Evolutionary conservation across 2,329 filamentous ascomycete species (phyloP).

Genomic region (Zalaria sp.): DNA sequence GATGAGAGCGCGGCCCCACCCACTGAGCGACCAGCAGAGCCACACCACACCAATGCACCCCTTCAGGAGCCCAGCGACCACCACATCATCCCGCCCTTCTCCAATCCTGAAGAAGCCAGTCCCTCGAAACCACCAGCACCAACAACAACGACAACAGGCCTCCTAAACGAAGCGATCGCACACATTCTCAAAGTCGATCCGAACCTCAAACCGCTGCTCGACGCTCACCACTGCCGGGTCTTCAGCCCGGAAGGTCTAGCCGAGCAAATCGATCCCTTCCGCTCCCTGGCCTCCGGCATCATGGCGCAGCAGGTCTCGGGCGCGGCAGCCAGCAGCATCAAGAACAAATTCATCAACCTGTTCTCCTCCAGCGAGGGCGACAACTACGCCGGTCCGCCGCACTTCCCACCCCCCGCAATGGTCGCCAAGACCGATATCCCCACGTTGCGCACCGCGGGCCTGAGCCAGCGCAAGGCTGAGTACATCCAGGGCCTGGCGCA

Average conservation of each 20-base stretch:
- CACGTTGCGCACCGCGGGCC: slow-evolving; percentile 65
- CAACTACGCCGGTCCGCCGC: slow-evolving; percentile 12
- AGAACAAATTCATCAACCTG: slow-evolving; percentile 64
- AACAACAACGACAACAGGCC: slow-evolving; percentile 43
- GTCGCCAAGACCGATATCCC: slow-evolving; percentile 52
- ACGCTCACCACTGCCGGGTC: slow-evolving; percentile 59
- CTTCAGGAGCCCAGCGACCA: slow-evolving; percentile 60
- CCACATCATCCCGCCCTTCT: slow-evolving; percentile 38
- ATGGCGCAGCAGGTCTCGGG: slow-evolving; percentile 95
- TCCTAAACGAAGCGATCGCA: slow-evolving; percentile 61
- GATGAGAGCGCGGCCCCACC: slow-evolving; percentile 17
- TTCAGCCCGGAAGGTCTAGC: slow-evolving; percentile 74
- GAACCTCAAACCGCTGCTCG: slow-evolving; percentile 52
- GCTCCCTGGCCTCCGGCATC: slow-evolving; percentile 69
- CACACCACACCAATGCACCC: slow-evolving; percentile 52
- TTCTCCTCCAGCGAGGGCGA: slow-evolving; percentile 36
- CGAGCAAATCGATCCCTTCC: slow-evolving; percentile 79
- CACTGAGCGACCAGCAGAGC: slow-evolving; percentile 44
- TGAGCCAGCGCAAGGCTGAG: slow-evolving; percentile 91
- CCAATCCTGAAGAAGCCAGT: slow-evolving; percentile 22
- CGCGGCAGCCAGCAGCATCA: slow-evolving; percentile 79
- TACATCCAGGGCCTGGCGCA: slow-evolving; percentile 77
- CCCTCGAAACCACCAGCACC: slow-evolving; percentile 22
- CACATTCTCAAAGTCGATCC: slow-evolving; percentile 63
- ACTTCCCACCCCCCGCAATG: slow-evolving; percentile 64